Base-by-base conservation (phyloP, 345 rosid genomes). In the Acer saccharum region DNA sequence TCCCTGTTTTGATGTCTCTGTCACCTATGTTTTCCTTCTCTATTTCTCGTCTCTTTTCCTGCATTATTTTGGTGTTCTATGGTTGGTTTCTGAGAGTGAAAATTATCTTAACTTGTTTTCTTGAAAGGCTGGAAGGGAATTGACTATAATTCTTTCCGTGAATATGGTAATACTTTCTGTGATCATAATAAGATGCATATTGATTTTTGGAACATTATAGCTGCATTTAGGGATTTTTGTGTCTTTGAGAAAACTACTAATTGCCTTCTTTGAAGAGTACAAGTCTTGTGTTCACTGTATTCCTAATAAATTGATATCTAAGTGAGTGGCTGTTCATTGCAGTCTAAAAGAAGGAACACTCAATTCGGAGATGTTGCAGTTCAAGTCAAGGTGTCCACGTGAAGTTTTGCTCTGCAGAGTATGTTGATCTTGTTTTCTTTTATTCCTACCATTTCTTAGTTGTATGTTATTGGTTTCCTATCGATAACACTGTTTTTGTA, bases 361-460 rank as follows among this genome's bases (percentile, higher is more conserved):
- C 55, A 96, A 94, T 81, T 84, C 88, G 81, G 98, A 96, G 90
- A 89, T 96, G n/a, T 78, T 96, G 90, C 97, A 88, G 86, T 94
- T 94, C 86, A 96, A 96, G 83, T 87, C 97, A 78, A 91, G 83
- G 84, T 96, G 94, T 86, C 98, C 99, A 20, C 95, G 93, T 1
- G 98, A 96, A 88, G 88, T 96, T 79, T 88, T 95, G 82, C 97
- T 95, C 57, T 95, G 99, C 89, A 92, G 97, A 83, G 99, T 95
- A 90, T 82, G 90, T 74, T 46, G 17, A 52, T 46, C 35, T 62
- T 71, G 39, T 29, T 41, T 67, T 18, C 48, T 27, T 20, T 1
- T 25, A 2, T 35, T 61, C 55, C 52, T 77, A 10, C 60, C 10
- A 35, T 43, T 60, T n/a, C 62, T 78, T 11, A n/a, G 48, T 58